These are phyloP conservation scores for Codiaeum variegatum DNA, from an alignment of 441 rosid species.

Conservation along the genomic window DNA sequence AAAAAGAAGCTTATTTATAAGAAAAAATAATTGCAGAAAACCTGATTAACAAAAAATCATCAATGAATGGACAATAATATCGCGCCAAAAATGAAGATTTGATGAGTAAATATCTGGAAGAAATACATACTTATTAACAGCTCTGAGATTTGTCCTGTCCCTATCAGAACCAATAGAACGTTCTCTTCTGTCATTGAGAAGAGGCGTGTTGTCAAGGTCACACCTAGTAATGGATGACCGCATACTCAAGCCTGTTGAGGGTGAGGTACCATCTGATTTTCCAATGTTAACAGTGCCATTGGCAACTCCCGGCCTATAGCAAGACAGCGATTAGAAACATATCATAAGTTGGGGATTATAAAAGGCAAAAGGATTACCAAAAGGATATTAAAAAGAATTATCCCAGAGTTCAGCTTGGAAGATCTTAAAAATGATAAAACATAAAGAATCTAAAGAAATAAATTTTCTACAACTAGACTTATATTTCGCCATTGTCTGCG, in stretches of 20 bases:
- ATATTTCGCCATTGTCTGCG: neutral
- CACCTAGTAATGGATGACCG: conserved; percentile 62
- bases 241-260: conserved; percentile 51
- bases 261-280: conserved; percentile 63
- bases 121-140: conserved; percentile 71
- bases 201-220: conserved; percentile 55
- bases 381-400: neutral
- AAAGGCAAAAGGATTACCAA: conserved; percentile 2
- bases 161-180: conserved; percentile 70
- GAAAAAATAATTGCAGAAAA: neutral
- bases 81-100: conserved; percentile 2
- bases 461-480: neutral
- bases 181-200: conserved; percentile 75
- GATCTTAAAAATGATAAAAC: conserved; percentile 3
- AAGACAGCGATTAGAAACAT: conserved; percentile 23
- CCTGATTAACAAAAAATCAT: neutral
- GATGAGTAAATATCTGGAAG: conserved; percentile 13
- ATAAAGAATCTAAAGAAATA: conserved; percentile 7
- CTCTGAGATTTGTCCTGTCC: conserved; percentile 72
- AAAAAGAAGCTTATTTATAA: neutral
- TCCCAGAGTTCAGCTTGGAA: neutral
- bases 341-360: conserved; percentile 12
- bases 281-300: conserved; percentile 68
- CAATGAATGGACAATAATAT: neutral
- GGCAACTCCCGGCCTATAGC: conserved; percentile 63